Percentiles rank a stretch among this genome's conserved stretches.
Conservation (phyloP, 2,329 filamentous ascomycete genomes). For the Exophiala sp. region DNA sequence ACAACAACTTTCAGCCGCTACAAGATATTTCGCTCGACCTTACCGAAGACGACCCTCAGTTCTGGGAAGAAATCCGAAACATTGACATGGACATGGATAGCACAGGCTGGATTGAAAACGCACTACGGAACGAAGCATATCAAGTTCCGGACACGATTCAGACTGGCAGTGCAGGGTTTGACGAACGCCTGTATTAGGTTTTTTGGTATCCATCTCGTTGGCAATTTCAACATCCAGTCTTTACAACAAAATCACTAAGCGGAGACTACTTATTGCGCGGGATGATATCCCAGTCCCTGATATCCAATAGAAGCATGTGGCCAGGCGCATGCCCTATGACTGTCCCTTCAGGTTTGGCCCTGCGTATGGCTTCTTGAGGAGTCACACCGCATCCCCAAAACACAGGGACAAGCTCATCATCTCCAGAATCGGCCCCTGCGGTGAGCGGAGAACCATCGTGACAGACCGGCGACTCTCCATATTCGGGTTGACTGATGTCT, state of each 20-base stretch:
- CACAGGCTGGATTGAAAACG: constrained; percentile 33
- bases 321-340: constrained; percentile 59
- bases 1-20: constrained; percentile 18
- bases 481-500: constrained; percentile 51
- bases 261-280: background rate
- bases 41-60: constrained; percentile 36
- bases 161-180: background rate
- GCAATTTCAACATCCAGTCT: background rate
- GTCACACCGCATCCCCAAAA: constrained; percentile 64
- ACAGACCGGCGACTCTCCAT: constrained; percentile 48
- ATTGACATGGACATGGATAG: constrained; percentile 41
- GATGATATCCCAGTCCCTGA: constrained; percentile 25
- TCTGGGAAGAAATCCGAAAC: constrained; percentile 40
- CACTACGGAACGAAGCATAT: constrained; percentile 15
- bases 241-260: background rate
- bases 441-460: constrained; percentile 34
- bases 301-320: constrained; percentile 57
- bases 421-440: constrained; percentile 28
- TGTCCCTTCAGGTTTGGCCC: constrained; percentile 48
- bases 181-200: background rate
- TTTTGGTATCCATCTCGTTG: background rate
- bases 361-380: constrained; percentile 59
- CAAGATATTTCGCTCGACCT: constrained; percentile 35
- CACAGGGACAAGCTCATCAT: constrained; percentile 46
- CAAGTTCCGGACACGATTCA: background rate